phyloP scores from a whole-genome alignment of 768 basidiomycete species.

The Mycena rebaudengoi region DNA sequence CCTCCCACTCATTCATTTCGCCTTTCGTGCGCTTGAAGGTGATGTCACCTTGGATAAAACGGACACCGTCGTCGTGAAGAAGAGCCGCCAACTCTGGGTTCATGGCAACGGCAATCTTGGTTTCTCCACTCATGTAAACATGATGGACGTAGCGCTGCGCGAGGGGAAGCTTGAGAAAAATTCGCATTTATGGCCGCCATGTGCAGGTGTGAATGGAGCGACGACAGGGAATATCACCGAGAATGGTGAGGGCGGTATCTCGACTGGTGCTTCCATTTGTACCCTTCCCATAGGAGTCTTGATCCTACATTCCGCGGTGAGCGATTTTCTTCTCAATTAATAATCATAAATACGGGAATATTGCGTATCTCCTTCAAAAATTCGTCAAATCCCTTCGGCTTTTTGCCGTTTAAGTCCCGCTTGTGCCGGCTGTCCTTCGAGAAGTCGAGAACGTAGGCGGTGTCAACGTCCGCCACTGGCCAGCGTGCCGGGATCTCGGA shows the following conservation, averaged over 20 bases:
- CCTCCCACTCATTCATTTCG: constrained; percentile 12
- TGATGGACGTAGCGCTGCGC: neutral
- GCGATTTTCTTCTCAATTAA: too few species aligned
- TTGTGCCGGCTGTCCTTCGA: neutral
- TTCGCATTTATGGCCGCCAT: neutral
- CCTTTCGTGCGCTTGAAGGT: neutral
- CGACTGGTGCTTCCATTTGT: neutral
- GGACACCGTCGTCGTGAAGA: neutral
- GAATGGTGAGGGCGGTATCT: neutral
- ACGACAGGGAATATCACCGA: neutral
- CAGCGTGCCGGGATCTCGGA: neutral
- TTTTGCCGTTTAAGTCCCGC: neutral
- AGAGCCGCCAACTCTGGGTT: neutral
- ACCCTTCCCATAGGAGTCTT: constrained; percentile 2
- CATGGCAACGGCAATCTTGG: constrained; percentile 1
- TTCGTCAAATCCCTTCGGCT: too few species aligned
- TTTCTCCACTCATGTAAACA: neutral
- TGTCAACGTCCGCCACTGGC: neutral
- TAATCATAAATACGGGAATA: too few species aligned
- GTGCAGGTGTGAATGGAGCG: neutral
- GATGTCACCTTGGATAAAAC: neutral
- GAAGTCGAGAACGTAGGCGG: neutral
- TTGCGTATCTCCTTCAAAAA: too few species aligned
- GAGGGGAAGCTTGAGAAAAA: neutral
- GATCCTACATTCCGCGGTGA: neutral